Percentiles rank a stretch among this genome's conserved stretches.
Conservation (phyloP, 495 filamentous ascomycete species). For the Annulohypoxylon moriforme region DNA sequence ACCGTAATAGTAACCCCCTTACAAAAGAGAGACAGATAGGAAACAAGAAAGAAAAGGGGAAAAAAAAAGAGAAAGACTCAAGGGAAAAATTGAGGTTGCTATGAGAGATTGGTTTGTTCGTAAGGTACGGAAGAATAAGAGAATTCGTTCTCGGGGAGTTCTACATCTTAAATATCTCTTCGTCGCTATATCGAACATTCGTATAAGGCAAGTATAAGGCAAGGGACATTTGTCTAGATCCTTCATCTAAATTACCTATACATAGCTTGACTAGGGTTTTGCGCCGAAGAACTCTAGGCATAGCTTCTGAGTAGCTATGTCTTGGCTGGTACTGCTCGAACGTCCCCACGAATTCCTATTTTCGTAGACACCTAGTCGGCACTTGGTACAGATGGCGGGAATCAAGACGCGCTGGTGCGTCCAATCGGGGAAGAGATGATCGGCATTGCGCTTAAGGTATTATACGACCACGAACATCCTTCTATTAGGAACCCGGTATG, state of each 20-base stretch:
- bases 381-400: conserved; percentile 34
- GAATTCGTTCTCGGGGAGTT: background rate
- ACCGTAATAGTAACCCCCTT: background rate
- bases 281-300: conserved; percentile 11
- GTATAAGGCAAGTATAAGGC: conserved; percentile 9
- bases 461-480: background rate
- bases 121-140: conserved; percentile 25
- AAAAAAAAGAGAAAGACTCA: conserved; percentile 46
- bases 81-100: conserved; percentile 36
- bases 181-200: background rate
- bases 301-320: conserved; percentile 1
- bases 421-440: conserved; percentile 36
- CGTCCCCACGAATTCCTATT: conserved; percentile 27
- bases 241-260: conserved; percentile 11
- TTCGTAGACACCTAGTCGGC: conserved; percentile 19
- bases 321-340: conserved; percentile 18
- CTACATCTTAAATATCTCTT: conserved; percentile 29
- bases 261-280: conserved; percentile 7
- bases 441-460: conserved; percentile 17
- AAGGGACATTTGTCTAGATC: conserved; percentile 11
- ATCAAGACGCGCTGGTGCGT: conserved; percentile 42
- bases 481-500: conserved; percentile 3
- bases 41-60: conserved; percentile 42
- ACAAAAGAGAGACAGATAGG: conserved; percentile 40
- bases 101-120: conserved; percentile 28